A percentile compares a stretch with the other conserved stretches of the same genome.
Evolutionary conservation across 2,329 filamentous ascomycete species (phyloP).

Genomic region (Phoma sp.): DNA sequence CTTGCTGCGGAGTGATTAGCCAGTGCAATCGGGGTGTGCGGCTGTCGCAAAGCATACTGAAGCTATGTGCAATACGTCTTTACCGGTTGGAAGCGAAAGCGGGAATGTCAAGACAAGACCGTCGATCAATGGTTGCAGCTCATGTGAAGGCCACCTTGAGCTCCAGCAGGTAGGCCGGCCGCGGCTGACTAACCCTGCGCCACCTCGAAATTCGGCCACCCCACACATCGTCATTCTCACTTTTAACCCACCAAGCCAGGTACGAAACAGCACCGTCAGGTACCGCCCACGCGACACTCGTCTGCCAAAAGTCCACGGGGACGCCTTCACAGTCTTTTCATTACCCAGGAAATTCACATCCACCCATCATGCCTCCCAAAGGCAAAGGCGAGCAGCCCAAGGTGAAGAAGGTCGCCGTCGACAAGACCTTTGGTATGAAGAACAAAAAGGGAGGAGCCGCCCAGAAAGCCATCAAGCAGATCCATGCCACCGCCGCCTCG

Average conservation of each 20-base stretch:
- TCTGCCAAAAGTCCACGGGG: constrained; percentile 10
- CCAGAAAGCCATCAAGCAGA: constrained; percentile 87
- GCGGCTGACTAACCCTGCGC: constrained; percentile 21
- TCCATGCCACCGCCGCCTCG: constrained; percentile 69
- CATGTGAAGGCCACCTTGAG: constrained; percentile 37
- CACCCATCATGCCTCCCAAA: constrained; percentile 75
- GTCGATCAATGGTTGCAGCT: constrained; percentile 11
- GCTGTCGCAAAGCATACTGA: constrained; percentile 1
- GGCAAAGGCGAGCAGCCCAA: constrained; percentile 55
- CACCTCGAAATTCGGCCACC: constrained; percentile 30
- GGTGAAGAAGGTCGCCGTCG: constrained; percentile 74
- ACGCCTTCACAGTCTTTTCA: constrained; percentile 20
- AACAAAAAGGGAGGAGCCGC: constrained; percentile 96
- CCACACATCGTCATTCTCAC: constrained; percentile 48
- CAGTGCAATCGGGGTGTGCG: background rate
- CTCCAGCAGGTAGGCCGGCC: constrained; percentile 17
- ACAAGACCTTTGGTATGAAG: constrained; percentile 99
- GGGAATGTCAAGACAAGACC: constrained; percentile 10
- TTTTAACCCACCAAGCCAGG: constrained; percentile 35
- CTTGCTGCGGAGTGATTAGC: constrained; percentile 28
- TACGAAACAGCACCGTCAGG: constrained; percentile 22
- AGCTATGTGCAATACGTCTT: background rate
- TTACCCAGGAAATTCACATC: background rate
- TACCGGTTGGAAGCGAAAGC: constrained; percentile 1
- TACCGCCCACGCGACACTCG: constrained; percentile 16